phyloP scores from a whole-genome alignment of 352 stramenopile genomes.

The Phytophthora nicotianae region DNA sequence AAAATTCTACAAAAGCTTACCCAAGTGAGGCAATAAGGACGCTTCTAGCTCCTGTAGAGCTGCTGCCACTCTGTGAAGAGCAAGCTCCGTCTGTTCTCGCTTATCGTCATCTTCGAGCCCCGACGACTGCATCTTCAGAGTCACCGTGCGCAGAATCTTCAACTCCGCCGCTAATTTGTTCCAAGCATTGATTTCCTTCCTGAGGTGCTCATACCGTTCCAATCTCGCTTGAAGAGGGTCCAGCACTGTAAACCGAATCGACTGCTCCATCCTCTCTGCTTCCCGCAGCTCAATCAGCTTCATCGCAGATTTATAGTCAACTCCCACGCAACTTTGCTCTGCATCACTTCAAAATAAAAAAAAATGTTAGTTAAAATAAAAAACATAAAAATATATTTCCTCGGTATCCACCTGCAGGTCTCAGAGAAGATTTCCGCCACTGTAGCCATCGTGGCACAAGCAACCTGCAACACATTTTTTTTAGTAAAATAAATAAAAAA shows the following conservation, averaged over 20 bases:
- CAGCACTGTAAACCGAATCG: slow-evolving; percentile 77
- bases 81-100: slow-evolving; percentile 35
- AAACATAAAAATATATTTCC: neutral
- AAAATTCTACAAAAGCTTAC: slow-evolving; percentile 36
- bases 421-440: slow-evolving; percentile 65
- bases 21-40: slow-evolving; percentile 46
- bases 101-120: slow-evolving; percentile 54
- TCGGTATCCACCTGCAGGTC: slow-evolving; percentile 47
- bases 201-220: slow-evolving; percentile 55
- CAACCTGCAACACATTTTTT: slow-evolving; percentile 26
- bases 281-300: slow-evolving; percentile 61
- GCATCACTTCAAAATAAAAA: slow-evolving; percentile 31
- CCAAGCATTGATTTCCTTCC: slow-evolving; percentile 35
- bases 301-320: slow-evolving; percentile 54
- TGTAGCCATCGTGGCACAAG: slow-evolving; percentile 51
- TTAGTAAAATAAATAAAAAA: slow-evolving; percentile 1
- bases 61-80: slow-evolving; percentile 45
- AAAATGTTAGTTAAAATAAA: slow-evolving; percentile 1
- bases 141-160: slow-evolving; percentile 25
- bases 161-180: slow-evolving; percentile 31
- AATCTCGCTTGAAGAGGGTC: slow-evolving; percentile 64
- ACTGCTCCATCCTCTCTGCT: slow-evolving; percentile 74
- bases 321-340: slow-evolving; percentile 22
- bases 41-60: slow-evolving; percentile 47
- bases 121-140: slow-evolving; percentile 41